Evolutionary conservation across 176 grass and related monocot species (phyloP).

Genomic region (Musa schizocarpa): DNA sequence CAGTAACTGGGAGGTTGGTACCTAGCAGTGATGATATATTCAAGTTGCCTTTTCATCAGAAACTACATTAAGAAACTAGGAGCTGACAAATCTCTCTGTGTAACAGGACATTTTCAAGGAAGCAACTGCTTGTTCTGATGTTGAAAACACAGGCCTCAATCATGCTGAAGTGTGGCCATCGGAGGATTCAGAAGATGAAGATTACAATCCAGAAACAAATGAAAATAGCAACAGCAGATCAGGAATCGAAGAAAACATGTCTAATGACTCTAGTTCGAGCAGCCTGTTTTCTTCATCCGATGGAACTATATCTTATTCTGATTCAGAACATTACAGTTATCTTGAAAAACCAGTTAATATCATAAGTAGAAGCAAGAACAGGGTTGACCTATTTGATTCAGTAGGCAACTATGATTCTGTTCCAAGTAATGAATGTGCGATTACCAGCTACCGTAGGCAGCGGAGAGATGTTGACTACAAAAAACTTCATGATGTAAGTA

Average conservation of each 20-base stretch:
- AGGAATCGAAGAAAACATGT: conserved; percentile 39
- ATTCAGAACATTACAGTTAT: conserved; percentile 34
- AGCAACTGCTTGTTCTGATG: conserved; percentile 40
- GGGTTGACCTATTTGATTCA: conserved; percentile 11
- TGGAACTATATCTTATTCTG: conserved; percentile 48
- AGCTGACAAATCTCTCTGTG: neutral
- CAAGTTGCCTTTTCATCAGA: conserved; percentile 4
- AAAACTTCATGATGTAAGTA: conserved; percentile 78
- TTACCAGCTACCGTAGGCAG: conserved; percentile 44
- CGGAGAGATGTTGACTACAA: conserved; percentile 71
- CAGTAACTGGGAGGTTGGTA: conserved; percentile 48
- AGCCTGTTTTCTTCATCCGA: conserved; percentile 59
- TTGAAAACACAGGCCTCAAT: conserved; percentile 25
- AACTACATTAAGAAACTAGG: neutral
- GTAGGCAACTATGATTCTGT: conserved; percentile 37
- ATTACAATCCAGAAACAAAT: conserved; percentile 76
- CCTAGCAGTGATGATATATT: conserved; percentile 9
- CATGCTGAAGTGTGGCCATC: conserved; percentile 70
- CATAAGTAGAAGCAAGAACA: conserved; percentile 12
- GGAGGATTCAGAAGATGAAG: conserved; percentile 96
- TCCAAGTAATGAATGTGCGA: conserved; percentile 37
- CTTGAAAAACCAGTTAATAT: conserved; percentile 26
- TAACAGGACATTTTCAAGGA: conserved; percentile 88
- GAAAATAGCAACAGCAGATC: conserved; percentile 39
- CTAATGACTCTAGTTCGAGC: conserved; percentile 46